Evolutionary conservation across 2,329 filamentous ascomycete species (phyloP), one percentile per base, ranked within the genome.

Genomic region (Ambrosiella xylebori): DNA sequence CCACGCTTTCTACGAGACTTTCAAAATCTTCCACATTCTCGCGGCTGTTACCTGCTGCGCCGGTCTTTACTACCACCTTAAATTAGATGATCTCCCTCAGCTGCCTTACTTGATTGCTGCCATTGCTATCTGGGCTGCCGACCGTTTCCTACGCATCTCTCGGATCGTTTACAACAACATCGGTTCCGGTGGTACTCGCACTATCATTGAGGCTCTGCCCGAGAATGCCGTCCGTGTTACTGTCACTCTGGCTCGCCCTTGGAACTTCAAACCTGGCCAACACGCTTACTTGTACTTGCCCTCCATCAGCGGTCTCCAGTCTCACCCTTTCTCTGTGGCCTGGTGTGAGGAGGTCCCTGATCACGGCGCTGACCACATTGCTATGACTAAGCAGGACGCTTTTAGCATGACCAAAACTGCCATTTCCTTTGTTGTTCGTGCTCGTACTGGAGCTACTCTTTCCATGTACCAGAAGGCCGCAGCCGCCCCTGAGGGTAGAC

Each of bases 251-350:
- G 81, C 85, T 8, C 81, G 85, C 50, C 84, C 85, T n/a, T 90
- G 86, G 85, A 77, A 71, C 45, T 87, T 87, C 74, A 74, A 75
- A 60, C 82, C 86, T 0, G 85, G 86, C 40, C 85, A 89, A 68
- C 86, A 91, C 67, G 82, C 85, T 40, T 91, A 89, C 68, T 71
- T 91, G 17, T 89, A 89, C 71, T 78, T 91, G 70, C 86, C 86
- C 7, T 73, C 76, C 4, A 73, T 90, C 65, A 84, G 84, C 62
- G 75, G 82, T 61, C 84, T 80, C 78, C 85, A 85, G 64, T 88
- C 84, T 52, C 86, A 91, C 65, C 86, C 86, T 1, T 90, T 90
- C 72, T 87, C 85, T 2, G 75, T 89, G 49, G 84, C 84, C 40
- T 91, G 86, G 86, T 83, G 80, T 63, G 82, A 88, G 61, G 83